These are phyloP conservation scores for Thyridium curvatum DNA, from an alignment of 2,329 filamentous ascomycete species.

Conservation along the genomic window DNA sequence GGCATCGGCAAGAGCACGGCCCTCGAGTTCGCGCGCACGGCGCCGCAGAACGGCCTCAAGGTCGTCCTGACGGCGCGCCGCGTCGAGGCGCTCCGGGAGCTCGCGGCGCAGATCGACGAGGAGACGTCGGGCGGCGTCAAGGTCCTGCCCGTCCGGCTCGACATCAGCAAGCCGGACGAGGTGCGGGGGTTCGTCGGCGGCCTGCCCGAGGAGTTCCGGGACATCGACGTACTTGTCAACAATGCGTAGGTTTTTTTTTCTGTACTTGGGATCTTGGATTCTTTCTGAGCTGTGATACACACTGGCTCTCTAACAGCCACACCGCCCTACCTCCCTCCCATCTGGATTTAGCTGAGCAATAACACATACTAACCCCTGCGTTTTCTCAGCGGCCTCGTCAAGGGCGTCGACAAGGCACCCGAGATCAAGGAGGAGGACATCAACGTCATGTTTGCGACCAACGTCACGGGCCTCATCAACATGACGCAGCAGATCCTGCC, in stretches of 20 bases:
- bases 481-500: constrained; percentile 90
- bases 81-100: constrained; percentile 67
- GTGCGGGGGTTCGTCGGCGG: constrained; percentile 65
- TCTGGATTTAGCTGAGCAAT: too few relatives aligned
- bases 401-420: constrained; percentile 79
- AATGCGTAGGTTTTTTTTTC: constrained; percentile 65
- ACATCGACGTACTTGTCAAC: constrained; percentile 87
- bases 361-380: too few relatives aligned
- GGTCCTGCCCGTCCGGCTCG: constrained; percentile 76
- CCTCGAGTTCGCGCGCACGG: constrained; percentile 87
- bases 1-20: constrained; percentile 82
- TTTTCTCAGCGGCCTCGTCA: constrained; percentile 72
- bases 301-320: too few relatives aligned
- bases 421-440: constrained; percentile 79
- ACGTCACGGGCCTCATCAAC: constrained; percentile 90
- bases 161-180: constrained; percentile 75
- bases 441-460: constrained; percentile 82
- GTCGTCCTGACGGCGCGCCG: constrained; percentile 86
- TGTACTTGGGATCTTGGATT: too few relatives aligned
- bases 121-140: constrained; percentile 77
- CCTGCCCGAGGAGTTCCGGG: constrained; percentile 74
- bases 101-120: constrained; percentile 69
- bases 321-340: too few relatives aligned
- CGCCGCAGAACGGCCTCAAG: constrained; percentile 69
- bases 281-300: too few relatives aligned